Evolutionary conservation across 1,284 basidiomycete species (phyloP), one percentile per base, ranked within the genome.

Genomic region (Apiotrichum laibachii): DNA sequence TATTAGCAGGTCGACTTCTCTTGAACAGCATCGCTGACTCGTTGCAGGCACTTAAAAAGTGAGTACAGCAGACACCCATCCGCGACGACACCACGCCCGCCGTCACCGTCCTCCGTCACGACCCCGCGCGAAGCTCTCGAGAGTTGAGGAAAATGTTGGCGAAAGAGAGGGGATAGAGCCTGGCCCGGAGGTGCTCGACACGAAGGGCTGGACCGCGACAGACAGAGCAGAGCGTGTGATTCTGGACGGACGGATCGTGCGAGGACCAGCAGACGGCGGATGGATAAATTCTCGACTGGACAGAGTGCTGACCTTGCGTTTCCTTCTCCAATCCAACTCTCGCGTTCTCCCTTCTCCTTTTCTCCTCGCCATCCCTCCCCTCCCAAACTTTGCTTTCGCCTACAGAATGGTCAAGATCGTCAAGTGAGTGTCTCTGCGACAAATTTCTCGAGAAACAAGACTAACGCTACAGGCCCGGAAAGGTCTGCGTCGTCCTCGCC

Each of bases 401-500:
- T 8, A 15, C 40, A 15, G n/a, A 18, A 50, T 50, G 54, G 54
- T 56, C 40, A 56, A 56, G 48, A 50, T 60, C 55, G 51, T 55
- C 60, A 55, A 58, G 26, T 31, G 26, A 31, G 26, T 31, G 26
- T 31, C 26, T 31, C 26, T 31, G 26, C 26, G 26, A 7, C 26
- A 31, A 31, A 31, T 31, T 31, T 31, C 26, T 31, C n/a, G n/a
- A n/a, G n/a, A n/a, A n/a, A 31, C 26, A 31, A 31, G 7, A 7
- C 26, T 31, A 31, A 31, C 26, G 26, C 26, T 3, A 31, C 26
- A 31, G 26, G 57, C 61, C 61, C 81, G 94, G 94, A 82, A 98
- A 97, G 87, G 93, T 95, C 72, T 92, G 92, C 69, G 91, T 96
- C 81, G 87, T 96, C 80, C 89, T 97, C 78, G 89, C 91, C 81